Base-by-base conservation (phyloP, 306 rosid species). In the Cicer cuneatum region DNA sequence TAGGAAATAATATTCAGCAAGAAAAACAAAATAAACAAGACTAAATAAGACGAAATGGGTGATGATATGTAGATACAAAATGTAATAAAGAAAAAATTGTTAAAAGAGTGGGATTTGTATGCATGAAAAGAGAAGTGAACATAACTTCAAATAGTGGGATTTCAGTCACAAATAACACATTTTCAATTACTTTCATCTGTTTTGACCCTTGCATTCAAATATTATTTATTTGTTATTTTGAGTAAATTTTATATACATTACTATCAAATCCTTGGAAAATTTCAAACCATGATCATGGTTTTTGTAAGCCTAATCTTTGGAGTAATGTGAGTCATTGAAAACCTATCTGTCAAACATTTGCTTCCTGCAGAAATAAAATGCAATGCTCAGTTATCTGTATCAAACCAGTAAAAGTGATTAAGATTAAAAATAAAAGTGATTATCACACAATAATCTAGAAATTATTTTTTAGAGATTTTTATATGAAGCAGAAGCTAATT, bases 281-380 rank as follows among this genome's bases (percentile, higher is more conserved):
- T 71, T 33, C 24, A 66, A 76, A 76, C 54, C 38, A 56, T 1
- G 68, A 47, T n/a, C 58, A 39, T 80, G 72, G 73, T 64, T 84
- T 29, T 74, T 51, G 69, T 58, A 77, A 38, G 82, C 77, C 79
- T 73, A 68, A 54, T 48, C 74, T 77, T 5, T 46, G 16, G 2
- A 70, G 73, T 69, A 47, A 62, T 47, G 65, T 59, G 77, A 71
- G 69, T 14, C 57, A 47, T 19, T 10, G 21, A 59, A 46, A 56
- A 60, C 57, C 19, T 15, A 46, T 3, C 0, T 78, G 54, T 73
- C 77, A 51, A 51, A 51, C 77, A 42, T 40, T 72, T 37, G 49
- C 66, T 64, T 39, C 82, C 82, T 80, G 84, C 77, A 66, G 16
- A 78, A 46, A 74, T 35, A 53, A 80, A 37, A 63, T 53, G 19